These are phyloP conservation scores for Przewalskia tangutica DNA, from an alignment of 257 asterid genomes.

Conservation along the genomic window DNA sequence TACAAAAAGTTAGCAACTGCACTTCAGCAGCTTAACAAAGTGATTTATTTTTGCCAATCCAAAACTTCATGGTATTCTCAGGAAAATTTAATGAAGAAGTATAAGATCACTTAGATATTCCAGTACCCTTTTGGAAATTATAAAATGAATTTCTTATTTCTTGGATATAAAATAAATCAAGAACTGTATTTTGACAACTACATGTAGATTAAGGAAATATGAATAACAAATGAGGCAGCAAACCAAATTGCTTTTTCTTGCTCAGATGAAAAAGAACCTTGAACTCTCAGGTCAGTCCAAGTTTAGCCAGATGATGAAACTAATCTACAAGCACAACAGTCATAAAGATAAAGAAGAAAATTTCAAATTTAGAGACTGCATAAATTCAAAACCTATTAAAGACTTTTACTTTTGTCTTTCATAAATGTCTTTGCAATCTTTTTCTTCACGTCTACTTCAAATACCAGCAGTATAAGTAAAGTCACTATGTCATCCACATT, in stretches of 20 bases:
- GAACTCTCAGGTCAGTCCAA: neutral
- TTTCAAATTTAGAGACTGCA: neutral
- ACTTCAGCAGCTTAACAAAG: neutral
- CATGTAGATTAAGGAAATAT: neutral
- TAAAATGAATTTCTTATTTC: neutral
- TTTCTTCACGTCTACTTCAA: constrained; percentile 23
- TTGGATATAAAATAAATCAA: neutral
- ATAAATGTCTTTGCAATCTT: neutral
- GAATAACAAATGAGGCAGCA: neutral
- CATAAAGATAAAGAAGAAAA: neutral
- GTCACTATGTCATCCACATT: neutral
- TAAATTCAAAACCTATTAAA: neutral
- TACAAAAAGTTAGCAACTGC: neutral
- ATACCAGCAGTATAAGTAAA: constrained; percentile 26
- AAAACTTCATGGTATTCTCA: neutral
- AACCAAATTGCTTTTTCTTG: neutral
- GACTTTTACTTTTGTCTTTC: neutral
- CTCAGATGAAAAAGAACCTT: neutral
- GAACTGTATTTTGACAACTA: neutral
- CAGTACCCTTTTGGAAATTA: neutral
- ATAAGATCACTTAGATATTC: neutral
- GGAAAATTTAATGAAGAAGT: neutral
- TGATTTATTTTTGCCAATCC: neutral
- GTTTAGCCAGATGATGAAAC: neutral
- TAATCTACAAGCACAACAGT: neutral